Evolutionary conservation across 164 flowering plant species (phyloP).

Genomic region (Liquidambar formosana): DNA sequence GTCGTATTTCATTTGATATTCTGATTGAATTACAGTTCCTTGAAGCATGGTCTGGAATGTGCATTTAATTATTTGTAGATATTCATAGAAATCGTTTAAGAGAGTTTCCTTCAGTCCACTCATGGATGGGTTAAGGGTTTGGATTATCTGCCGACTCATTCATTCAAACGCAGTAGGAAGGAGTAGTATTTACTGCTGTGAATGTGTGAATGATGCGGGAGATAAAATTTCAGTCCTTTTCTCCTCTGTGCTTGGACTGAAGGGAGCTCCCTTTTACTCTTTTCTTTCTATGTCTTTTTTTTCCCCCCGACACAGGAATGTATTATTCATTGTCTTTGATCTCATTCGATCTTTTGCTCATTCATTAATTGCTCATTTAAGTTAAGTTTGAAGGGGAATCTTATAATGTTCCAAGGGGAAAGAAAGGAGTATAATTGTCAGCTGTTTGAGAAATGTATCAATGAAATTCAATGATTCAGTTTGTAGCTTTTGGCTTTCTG

Average conservation of each 20-base stretch:
- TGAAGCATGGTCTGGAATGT: not conserved
- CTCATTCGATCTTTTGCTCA: too few species aligned
- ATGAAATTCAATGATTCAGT: too few species aligned
- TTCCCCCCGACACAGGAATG: too few species aligned
- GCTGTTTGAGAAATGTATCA: too few species aligned
- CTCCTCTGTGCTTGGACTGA: conserved; percentile 36
- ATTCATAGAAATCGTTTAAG: conserved; percentile 27
- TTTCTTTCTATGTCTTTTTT: too few species aligned
- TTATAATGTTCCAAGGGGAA: too few species aligned
- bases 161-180: conserved; percentile 59
- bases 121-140: conserved; percentile 54
- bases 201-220: conserved; percentile 72
- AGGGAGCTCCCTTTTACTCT: conserved; percentile 28
- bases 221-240: conserved; percentile 34
- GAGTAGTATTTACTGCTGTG: conserved; percentile 42
- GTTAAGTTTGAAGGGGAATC: too few species aligned
- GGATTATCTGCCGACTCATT: conserved; percentile 86
- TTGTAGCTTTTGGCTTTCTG: too few species aligned
- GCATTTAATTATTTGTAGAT: too few species aligned
- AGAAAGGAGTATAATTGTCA: too few species aligned
- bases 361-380: too few species aligned
- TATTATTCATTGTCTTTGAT: too few species aligned
- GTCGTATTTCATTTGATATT: not conserved
- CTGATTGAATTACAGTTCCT: conserved; percentile 4
- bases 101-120: conserved; percentile 84